A percentile compares a stretch with the other conserved stretches of the same genome.
These are phyloP conservation scores for Fusarium napiforme DNA, from an alignment of 2,329 filamentous ascomycete genomes.

Conservation along the genomic window DNA sequence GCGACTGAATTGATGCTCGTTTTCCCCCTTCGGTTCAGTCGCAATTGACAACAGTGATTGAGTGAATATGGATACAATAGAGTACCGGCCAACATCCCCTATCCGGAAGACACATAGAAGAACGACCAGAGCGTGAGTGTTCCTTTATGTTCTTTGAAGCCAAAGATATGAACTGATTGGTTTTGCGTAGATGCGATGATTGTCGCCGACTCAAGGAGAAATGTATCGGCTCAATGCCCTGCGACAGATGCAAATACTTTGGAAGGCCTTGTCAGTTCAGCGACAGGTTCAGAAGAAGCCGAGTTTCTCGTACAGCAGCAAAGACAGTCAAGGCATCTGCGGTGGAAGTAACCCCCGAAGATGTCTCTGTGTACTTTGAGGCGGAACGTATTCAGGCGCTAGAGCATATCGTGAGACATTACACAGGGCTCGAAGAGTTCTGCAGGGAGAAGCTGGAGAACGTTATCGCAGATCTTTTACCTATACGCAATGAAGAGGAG, in stretches of 20 bases:
- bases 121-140: slow-evolving; percentile 7
- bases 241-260: slow-evolving; percentile 34
- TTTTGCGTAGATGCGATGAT: slow-evolving; percentile 28
- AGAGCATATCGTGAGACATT: slow-evolving; percentile 32
- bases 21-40: too few relatives aligned
- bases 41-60: not conserved
- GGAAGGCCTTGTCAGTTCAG: slow-evolving; percentile 26
- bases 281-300: slow-evolving; percentile 22
- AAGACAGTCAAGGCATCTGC: not conserved
- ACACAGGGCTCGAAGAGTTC: slow-evolving; percentile 29
- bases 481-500: not conserved
- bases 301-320: not conserved
- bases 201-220: slow-evolving; percentile 40
- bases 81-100: not conserved
- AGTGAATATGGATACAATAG: not conserved
- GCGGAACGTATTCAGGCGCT: slow-evolving; percentile 31
- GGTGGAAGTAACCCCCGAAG: not conserved
- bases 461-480: not conserved
- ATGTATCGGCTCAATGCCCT: slow-evolving; percentile 29
- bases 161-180: not conserved
- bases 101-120: slow-evolving; percentile 8
- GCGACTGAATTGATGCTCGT: not conserved
- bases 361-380: slow-evolving; percentile 22
- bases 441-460: slow-evolving; percentile 11
- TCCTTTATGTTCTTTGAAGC: too few relatives aligned